A percentile compares a stretch with the other conserved stretches of the same genome.
Evolutionary conservation across 148 eudicot genomes (phyloP).

Genomic region (Camellia japonica): DNA sequence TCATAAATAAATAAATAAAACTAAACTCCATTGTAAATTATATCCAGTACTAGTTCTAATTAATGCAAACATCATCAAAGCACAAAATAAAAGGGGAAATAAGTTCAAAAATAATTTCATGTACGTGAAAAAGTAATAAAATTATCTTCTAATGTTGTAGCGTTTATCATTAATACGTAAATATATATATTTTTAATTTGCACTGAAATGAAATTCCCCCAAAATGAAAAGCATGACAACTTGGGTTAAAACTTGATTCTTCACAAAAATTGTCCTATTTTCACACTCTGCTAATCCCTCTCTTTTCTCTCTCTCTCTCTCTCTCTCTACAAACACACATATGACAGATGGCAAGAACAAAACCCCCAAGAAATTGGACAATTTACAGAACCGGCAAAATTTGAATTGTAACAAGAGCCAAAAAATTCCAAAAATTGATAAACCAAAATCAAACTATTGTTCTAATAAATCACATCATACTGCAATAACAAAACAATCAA

Average conservation of each 20-base stretch:
- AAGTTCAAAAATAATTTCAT: too few relatives aligned
- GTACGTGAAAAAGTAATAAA: too few relatives aligned
- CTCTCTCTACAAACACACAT: not conserved
- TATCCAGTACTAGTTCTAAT: not conserved
- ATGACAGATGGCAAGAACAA: not conserved
- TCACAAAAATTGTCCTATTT: not conserved
- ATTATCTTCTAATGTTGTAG: too few relatives aligned
- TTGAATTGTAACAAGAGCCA: constrained; percentile 4
- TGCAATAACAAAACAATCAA: not conserved
- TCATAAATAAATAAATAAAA: not conserved
- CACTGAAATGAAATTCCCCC: too few relatives aligned
- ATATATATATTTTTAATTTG: too few relatives aligned
- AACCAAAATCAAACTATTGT: not conserved
- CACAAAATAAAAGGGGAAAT: not conserved
- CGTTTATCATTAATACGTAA: too few relatives aligned
- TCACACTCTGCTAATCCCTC: not conserved
- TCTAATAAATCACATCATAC: not conserved
- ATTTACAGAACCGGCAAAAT: not conserved
- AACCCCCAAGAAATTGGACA: not conserved
- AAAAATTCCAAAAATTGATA: not conserved
- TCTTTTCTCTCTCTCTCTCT: not conserved
- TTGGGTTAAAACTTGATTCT: not conserved
- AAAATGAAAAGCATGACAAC: not conserved
- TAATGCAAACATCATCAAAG: constrained; percentile 1
- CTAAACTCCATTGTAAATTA: not conserved